These are phyloP conservation scores for Enteropsectra breve DNA, from an alignment of 371 early-diverging fungal genomes.

Conservation along the genomic window DNA sequence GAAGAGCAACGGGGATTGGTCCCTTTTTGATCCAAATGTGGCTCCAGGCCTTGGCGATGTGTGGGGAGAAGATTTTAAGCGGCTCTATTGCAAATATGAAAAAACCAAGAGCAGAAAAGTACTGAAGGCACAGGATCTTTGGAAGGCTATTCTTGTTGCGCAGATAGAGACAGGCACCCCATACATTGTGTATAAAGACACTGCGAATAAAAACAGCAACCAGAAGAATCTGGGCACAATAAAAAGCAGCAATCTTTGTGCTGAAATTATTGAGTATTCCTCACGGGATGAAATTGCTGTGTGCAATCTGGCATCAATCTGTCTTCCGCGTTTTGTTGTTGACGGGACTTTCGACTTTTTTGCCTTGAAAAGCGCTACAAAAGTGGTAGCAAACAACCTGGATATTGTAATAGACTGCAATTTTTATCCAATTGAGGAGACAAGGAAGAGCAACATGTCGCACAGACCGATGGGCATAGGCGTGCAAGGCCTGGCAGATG, in stretches of 20 bases:
- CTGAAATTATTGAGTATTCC: conserved; percentile 85
- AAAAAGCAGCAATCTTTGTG: conserved; percentile 66
- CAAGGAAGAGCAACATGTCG: conserved; percentile 74
- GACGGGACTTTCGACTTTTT: conserved; percentile 49
- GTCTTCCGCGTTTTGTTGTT: conserved; percentile 82
- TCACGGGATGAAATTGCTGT: conserved; percentile 90
- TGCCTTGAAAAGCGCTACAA: conserved; percentile 63
- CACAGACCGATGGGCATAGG: conserved; percentile 95
- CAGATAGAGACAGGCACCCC: conserved; percentile 98
- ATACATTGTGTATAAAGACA: conserved; percentile 97
- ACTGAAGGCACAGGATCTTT: conserved; percentile 80
- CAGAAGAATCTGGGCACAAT: conserved; percentile 89
- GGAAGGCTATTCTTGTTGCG: conserved; percentile 89
- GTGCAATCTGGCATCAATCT: conserved; percentile 91
- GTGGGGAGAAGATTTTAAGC: conserved; percentile 84
- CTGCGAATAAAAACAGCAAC: conserved; percentile 88
- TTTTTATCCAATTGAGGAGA: conserved; percentile 86
- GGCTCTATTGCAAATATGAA: conserved; percentile 79
- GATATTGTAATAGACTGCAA: conserved; percentile 91
- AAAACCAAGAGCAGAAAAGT: conserved; percentile 65
- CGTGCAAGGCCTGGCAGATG: conserved; percentile 95
- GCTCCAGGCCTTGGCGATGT: conserved; percentile 77
- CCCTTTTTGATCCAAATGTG: conserved; percentile 88
- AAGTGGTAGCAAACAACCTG: conserved; percentile 76
- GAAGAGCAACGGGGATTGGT: conserved; percentile 81